Conservation (phyloP, 768 basidiomycete genomes). For the Leccinum subtestaceum region DNA sequence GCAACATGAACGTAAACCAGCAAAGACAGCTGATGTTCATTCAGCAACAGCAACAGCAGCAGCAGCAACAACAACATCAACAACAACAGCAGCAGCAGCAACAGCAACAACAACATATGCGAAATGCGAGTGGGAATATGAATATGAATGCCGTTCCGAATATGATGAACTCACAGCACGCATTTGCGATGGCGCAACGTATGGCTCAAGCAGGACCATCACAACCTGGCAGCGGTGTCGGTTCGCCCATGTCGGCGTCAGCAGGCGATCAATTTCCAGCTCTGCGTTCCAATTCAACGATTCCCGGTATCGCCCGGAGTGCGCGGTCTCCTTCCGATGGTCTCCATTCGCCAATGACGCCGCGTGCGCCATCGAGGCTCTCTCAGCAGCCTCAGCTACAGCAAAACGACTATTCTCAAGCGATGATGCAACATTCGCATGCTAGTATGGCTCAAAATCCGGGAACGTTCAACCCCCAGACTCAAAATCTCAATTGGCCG, state of each 20-base stretch:
- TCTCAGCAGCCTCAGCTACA: conserved; percentile 48
- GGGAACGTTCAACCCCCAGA: conserved; percentile 32
- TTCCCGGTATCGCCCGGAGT: conserved; percentile 75
- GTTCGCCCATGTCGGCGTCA: conserved; percentile 43
- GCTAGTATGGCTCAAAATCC: conserved; percentile 28
- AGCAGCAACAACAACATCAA: not conserved
- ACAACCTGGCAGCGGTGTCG: conserved; percentile 26
- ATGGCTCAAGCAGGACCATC: conserved; percentile 42
- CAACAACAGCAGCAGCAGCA: too few relatives aligned
- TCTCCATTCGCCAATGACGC: conserved; percentile 43
- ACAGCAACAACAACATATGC: conserved; percentile 31
- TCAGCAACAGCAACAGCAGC: conserved; percentile 30
- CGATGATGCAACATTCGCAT: conserved; percentile 38
- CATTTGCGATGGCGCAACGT: conserved; percentile 41
- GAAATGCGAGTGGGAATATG: conserved; percentile 27
- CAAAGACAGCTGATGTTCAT: conserved; percentile 48
- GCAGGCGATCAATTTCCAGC: conserved; percentile 44
- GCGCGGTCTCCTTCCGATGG: conserved; percentile 73
- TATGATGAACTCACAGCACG: conserved; percentile 36
- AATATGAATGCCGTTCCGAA: conserved; percentile 23
- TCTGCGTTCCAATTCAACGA: conserved; percentile 55
- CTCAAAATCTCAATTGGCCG: conserved; percentile 42
- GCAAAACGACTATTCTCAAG: conserved; percentile 40
- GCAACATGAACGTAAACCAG: conserved; percentile 33
- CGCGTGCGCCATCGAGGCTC: conserved; percentile 35